These are phyloP conservation scores for Phanerochaete carnosa DNA, from an alignment of 768 basidiomycete species.

Conservation along the genomic window DNA sequence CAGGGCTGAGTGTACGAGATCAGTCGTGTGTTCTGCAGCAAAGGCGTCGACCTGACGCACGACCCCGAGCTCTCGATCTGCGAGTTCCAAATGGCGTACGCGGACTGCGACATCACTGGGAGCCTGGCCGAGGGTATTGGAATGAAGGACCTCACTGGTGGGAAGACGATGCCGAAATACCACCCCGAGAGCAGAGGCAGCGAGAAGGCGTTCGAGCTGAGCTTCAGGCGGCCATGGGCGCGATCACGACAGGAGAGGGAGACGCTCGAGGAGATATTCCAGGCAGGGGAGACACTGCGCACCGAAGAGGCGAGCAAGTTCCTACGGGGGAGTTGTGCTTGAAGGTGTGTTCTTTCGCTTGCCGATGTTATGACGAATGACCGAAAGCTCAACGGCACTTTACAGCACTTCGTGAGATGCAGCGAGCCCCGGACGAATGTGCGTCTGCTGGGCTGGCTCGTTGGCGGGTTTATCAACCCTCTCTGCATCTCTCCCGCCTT, in stretches of 20 bases:
- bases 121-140: slow-evolving; percentile 84
- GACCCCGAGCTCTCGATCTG: slow-evolving; percentile 99
- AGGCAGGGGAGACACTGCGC: slow-evolving; percentile 86
- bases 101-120: slow-evolving; percentile 98
- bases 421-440: slow-evolving; percentile 94
- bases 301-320: slow-evolving; percentile 87
- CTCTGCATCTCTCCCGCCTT: slow-evolving; percentile 96
- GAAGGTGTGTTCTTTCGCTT: slow-evolving; percentile 52
- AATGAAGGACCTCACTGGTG: slow-evolving; percentile 76
- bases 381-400: background rate
- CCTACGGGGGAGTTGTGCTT: slow-evolving; percentile 74
- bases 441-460: slow-evolving; percentile 95
- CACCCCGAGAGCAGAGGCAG: slow-evolving; percentile 94
- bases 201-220: slow-evolving; percentile 66
- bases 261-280: slow-evolving; percentile 90
- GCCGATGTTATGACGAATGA: background rate
- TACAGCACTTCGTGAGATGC: slow-evolving; percentile 94
- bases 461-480: slow-evolving; percentile 96
- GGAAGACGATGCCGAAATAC: slow-evolving; percentile 74
- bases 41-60: slow-evolving; percentile 97
- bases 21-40: slow-evolving; percentile 96
- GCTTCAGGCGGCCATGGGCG: slow-evolving; percentile 97
- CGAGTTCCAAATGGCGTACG: slow-evolving; percentile 99
- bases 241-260: slow-evolving; percentile 94
- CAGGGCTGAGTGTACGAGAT: slow-evolving; percentile 98